phyloP scores from a whole-genome alignment of 148 eudicot species.

The Rhododendron ferrugineum region DNA sequence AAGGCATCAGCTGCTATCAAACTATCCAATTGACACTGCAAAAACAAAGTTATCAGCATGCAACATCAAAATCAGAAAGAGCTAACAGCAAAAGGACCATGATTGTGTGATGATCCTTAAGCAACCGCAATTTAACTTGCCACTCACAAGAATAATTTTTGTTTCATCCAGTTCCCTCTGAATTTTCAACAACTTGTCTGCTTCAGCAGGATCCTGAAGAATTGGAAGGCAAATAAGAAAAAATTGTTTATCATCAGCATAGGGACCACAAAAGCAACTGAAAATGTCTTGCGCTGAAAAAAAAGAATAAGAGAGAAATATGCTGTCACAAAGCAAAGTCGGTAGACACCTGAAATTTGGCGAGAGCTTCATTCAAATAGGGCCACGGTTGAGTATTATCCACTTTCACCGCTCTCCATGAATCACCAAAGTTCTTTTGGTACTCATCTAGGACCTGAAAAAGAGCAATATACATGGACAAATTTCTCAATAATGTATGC shows the following conservation, averaged over 20 bases:
- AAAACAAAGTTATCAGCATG: neutral
- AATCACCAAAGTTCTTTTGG: constrained; percentile 71
- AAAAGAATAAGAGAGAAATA: neutral
- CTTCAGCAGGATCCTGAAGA: constrained; percentile 86
- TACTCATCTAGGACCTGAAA: constrained; percentile 80
- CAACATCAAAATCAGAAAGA: neutral
- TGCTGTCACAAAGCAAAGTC: neutral
- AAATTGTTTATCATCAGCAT: neutral
- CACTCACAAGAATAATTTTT: constrained; percentile 83
- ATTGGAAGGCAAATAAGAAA: neutral
- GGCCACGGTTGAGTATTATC: constrained; percentile 81
- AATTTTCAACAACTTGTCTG: constrained; percentile 87
- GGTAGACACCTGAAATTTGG: constrained; percentile 64
- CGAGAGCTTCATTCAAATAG: constrained; percentile 68
- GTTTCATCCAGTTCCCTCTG: constrained; percentile 95
- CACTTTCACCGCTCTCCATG: constrained; percentile 60
- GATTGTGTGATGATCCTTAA: neutral
- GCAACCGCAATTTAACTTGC: neutral
- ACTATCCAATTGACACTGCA: neutral
- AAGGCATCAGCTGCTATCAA: neutral
- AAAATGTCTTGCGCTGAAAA: neutral
- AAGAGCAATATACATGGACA: neutral
- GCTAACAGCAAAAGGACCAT: neutral
- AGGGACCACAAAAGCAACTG: neutral
- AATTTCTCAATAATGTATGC: neutral